phyloP scores from a whole-genome alignment of 345 rosid genomes.

The Eutrema yunnanense region DNA sequence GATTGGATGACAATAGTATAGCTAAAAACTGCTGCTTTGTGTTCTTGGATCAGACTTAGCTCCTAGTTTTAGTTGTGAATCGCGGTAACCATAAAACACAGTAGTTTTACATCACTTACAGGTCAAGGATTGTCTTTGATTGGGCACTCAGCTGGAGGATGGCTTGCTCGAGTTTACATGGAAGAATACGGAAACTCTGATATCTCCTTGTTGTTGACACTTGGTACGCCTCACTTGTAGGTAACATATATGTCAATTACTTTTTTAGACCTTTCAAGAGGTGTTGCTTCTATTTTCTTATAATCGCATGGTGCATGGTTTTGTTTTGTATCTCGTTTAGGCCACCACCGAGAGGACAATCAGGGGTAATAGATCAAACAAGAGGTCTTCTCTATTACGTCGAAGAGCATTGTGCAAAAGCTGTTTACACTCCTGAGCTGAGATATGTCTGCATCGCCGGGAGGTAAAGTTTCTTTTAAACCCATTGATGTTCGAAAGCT shows the following conservation, averaged over 20 bases:
- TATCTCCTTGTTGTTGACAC: constrained; percentile 70
- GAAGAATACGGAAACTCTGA: constrained; percentile 66
- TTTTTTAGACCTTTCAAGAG: neutral
- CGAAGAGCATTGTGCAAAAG: constrained; percentile 61
- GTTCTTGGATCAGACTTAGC: neutral
- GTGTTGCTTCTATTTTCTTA: neutral
- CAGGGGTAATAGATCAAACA: constrained; percentile 90
- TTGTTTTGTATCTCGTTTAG: constrained; percentile 30
- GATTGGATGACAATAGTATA: neutral
- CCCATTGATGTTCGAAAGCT: neutral
- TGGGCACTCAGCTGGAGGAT: constrained; percentile 97
- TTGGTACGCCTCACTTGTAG: constrained; percentile 97
- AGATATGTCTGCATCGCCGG: constrained; percentile 90
- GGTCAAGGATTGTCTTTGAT: constrained; percentile 66
- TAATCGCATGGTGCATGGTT: no score
- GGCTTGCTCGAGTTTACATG: constrained; percentile 94
- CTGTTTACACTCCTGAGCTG: constrained; percentile 65
- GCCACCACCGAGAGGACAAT: constrained; percentile 77
- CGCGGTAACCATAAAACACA: neutral
- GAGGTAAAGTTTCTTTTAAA: constrained; percentile 41
- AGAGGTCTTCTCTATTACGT: constrained; percentile 84
- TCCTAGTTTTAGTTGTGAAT: neutral
- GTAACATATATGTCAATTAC: constrained; percentile 30
- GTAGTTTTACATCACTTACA: constrained; percentile 10
- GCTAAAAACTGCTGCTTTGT: neutral